Base-by-base conservation (phyloP, 192 early-diverging fungal genomes). In the Coemansia sp. region DNA sequence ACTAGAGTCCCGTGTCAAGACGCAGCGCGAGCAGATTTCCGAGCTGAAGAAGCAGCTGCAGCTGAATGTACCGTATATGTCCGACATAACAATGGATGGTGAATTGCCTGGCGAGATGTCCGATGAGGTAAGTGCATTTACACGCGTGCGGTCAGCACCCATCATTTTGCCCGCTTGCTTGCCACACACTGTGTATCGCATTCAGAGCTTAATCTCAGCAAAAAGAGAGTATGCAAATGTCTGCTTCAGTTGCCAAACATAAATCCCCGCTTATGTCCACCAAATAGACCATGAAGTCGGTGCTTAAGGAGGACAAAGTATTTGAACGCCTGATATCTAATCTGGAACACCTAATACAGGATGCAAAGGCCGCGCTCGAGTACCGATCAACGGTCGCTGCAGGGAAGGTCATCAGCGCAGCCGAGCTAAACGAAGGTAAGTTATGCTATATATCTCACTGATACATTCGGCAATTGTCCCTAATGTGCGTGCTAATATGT, bases 301-400 rank as follows among this genome's bases (percentile, higher is more conserved):
- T 72, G 76, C 67, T 79, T 24, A 79, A 73, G 65, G 76, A 79
- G 67, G 76, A 79, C 76, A 79, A 70, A 73, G 72, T 70, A 55
- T 79, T 73, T 79, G 76, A 79, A 73, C 76, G 76, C 76, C 76
- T 79, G 76, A 69, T 79, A 55, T 79, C 69, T 72, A 79, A 79
- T 73, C 63, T 79, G 71, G 76, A 79, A 66, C 76, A 70, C 62
- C 68, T 79, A 63, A 79, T 79, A 79, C 76, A 79, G 76, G 76
- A 79, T 70, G 71, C 76, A 19, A 79, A 73, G 71, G 55, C 58
- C 53, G 76, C 76, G 23, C 66, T 79, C 68, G 76, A 73, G 67
- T 79, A 79, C 67, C 71, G 76, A 56, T 79, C 76, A 64, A 73
- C 68, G 8, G 65, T 73, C 53, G 68, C 67, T 6, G 76, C 76